Percentiles rank a stretch among this genome's conserved stretches.
Conservation (phyloP, 345 rosid species). For the Bruguiera gymnorhiza region DNA sequence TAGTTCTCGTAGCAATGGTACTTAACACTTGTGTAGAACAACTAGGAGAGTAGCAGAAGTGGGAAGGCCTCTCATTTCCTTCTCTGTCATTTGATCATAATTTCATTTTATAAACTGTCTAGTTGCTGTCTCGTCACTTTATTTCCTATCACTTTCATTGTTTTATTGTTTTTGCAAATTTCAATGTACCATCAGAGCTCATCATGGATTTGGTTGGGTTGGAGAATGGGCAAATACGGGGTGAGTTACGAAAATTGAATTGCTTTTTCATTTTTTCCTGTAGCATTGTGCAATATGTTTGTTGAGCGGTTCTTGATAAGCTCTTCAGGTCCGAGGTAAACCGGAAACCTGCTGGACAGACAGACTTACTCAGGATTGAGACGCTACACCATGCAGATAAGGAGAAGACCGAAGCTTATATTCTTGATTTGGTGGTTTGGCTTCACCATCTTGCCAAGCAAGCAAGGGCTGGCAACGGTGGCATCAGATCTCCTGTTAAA, state of each 20-base stretch:
- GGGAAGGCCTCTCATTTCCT: not conserved
- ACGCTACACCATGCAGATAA: constrained; percentile 94
- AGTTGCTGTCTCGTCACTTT: not conserved
- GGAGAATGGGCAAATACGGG: constrained; percentile 99
- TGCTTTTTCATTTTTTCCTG: constrained; percentile 9
- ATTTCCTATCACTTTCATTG: constrained; percentile 7
- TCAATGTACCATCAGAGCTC: constrained; percentile 56
- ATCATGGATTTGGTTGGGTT: constrained; percentile 99
- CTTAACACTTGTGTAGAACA: too few relatives aligned
- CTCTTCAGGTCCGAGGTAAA: constrained; percentile 64
- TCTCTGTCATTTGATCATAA: not conserved
- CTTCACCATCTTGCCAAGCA: constrained; percentile 85
- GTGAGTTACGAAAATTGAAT: constrained; percentile 36
- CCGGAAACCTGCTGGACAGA: constrained; percentile 65
- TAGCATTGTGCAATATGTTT: not conserved
- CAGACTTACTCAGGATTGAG: constrained; percentile 78
- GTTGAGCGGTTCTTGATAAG: constrained; percentile 9
- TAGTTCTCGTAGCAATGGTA: not conserved
- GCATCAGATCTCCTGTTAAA: constrained; percentile 72
- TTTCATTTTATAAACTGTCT: not conserved
- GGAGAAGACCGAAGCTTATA: constrained; percentile 75
- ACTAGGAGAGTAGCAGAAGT: not conserved
- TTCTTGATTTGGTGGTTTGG: constrained; percentile 84
- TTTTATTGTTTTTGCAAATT: constrained; percentile 16
- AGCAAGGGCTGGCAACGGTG: constrained; percentile 63